Conservation (phyloP, 2,329 filamentous ascomycete species). For the Cladosporium phlei region DNA sequence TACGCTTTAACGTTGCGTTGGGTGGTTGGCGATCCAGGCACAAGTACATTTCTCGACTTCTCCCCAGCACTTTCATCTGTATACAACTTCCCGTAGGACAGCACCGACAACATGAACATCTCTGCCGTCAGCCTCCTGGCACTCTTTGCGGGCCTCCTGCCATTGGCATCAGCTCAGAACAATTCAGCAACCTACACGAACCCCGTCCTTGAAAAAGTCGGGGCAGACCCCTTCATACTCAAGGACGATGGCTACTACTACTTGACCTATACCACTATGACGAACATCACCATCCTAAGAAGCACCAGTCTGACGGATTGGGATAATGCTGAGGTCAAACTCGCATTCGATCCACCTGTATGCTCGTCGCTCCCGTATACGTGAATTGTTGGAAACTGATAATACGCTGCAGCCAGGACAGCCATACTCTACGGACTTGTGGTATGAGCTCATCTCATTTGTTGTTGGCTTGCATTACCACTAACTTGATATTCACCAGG, state of each 20-base stretch:
- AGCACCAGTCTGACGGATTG: slow-evolving; percentile 41
- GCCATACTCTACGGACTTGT: slow-evolving; percentile 46
- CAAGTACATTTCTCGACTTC: too few species aligned
- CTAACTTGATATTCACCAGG: not conserved
- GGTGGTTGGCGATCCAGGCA: not conserved
- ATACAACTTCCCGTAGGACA: not conserved
- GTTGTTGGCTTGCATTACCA: not conserved
- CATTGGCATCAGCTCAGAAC: slow-evolving; percentile 18
- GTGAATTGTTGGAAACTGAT: slow-evolving; percentile 1
- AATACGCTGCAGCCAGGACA: slow-evolving; percentile 25
- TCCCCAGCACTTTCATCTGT: too few species aligned
- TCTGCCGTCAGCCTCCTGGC: slow-evolving; percentile 5
- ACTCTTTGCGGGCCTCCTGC: slow-evolving; percentile 15
- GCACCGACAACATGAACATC: slow-evolving; percentile 1
- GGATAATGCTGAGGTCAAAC: slow-evolving; percentile 40
- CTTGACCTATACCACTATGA: slow-evolving; percentile 42
- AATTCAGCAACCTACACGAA: slow-evolving; percentile 40
- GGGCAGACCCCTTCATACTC: slow-evolving; percentile 46
- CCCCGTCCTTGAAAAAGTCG: slow-evolving; percentile 38
- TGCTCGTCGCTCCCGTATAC: not conserved
- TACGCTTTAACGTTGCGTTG: not conserved
- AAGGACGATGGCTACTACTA: slow-evolving; percentile 41
- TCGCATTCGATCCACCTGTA: slow-evolving; percentile 39
- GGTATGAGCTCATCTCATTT: slow-evolving; percentile 23
- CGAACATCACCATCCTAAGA: slow-evolving; percentile 41